Conservation (phyloP, 2,329 filamentous ascomycete species). For the Aspergillus unguis region DNA sequence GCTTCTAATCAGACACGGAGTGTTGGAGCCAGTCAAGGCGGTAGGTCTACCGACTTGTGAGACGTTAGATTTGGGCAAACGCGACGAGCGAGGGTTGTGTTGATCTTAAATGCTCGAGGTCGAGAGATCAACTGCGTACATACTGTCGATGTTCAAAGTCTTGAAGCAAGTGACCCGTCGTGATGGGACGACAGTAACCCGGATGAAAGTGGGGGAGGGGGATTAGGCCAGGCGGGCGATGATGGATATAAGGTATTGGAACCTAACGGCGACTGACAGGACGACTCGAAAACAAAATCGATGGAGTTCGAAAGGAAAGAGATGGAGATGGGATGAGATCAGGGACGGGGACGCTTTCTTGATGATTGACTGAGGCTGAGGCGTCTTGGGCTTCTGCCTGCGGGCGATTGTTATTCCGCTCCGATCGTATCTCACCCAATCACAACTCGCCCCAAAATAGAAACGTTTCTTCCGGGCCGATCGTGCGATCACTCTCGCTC, state of each 20-base stretch:
- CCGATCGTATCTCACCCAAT: conserved; percentile 15
- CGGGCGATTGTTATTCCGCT: conserved; percentile 26
- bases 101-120: background rate
- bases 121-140: background rate
- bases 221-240: background rate
- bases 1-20: conserved; percentile 6
- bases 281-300: background rate
- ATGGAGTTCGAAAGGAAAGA: conserved; percentile 9
- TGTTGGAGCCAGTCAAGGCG: conserved; percentile 5
- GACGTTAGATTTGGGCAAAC: conserved; percentile 4
- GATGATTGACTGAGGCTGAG: conserved; percentile 22
- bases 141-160: background rate
- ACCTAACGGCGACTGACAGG: conserved; percentile 7
- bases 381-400: conserved; percentile 39
- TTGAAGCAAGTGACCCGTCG: background rate
- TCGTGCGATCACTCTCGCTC: no score
- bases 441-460: background rate
- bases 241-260: conserved; percentile 9
- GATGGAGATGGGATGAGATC: conserved; percentile 15
- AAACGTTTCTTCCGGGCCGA: background rate
- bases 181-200: background rate
- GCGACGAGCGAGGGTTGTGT: background rate
- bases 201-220: background rate
- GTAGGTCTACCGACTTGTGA: conserved; percentile 1
- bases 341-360: conserved; percentile 21